Base-by-base conservation (phyloP, 768 basidiomycete genomes). In the Pleurotus salmoneostramineus region DNA sequence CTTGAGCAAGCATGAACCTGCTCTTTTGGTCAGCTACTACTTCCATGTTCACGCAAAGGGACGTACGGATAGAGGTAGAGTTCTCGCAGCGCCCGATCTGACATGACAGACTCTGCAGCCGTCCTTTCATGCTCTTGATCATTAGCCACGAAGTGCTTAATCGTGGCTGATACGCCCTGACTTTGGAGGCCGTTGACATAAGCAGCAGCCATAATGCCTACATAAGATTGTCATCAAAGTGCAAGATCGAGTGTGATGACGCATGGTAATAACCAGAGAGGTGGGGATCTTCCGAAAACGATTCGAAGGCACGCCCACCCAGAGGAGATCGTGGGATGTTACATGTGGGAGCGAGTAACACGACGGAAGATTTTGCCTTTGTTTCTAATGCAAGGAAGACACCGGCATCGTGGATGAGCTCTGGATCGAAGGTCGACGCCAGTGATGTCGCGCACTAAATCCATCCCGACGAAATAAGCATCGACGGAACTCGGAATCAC, bases 81-180 rank as follows among this genome's bases (percentile, higher is more conserved):
- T 66, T 91, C 88, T 46, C 88, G 76, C 45, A 91, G 69, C 15
- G 88, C 85, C 34, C 89, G 76, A 33, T 82, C 79, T 6, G 85
- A 84, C 60, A 91, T 71, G 37, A 83, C 80, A 8, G 85, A 85
- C 11, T 85, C 83, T 14, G 80, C 82, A 5, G 84, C 81, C 8
- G 81, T 83, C 10, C 87, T 76, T 66, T 89, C 86, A 61, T 86
- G 82, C 66, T 90, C 88, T 68, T 88, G 85, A 63, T 89, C 88
- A 70, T 89, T 89, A 5, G 72, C 84, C 46, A 85, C 83, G 57
- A 87, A 88, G 65, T 89, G 89, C 66, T 91, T 89, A 68, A 89
- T 88, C 11, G 84, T 80, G 0, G 88, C 84, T 45, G 84, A 78
- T 27, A 90, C 84, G 15, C 85, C 85, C 56, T 84, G 71, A 4